A percentile compares a stretch with the other conserved stretches of the same genome.
phyloP scores from a whole-genome alignment of 495 filamentous ascomycete species.

The Pyronema domesticum region DNA sequence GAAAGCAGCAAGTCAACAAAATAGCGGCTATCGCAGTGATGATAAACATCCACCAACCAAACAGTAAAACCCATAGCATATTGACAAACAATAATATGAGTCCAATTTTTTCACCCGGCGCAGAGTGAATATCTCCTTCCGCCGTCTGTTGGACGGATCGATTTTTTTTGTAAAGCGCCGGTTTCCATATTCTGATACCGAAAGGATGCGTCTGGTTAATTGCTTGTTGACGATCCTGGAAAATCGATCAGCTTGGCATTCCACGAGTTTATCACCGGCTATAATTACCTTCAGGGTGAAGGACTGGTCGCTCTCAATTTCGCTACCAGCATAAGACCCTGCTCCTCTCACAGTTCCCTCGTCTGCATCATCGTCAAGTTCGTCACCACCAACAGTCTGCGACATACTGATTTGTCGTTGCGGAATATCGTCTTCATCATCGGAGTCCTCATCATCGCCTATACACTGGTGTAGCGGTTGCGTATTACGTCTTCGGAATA shows the following conservation, averaged over 20 bases:
- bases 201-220: conserved; percentile 99
- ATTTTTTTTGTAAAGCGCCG: conserved; percentile 91
- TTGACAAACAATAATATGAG: conserved; percentile 72
- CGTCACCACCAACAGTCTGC: conserved; percentile 21
- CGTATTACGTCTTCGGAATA: conserved; percentile 28
- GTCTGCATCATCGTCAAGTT: conserved; percentile 35
- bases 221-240: conserved; percentile 83
- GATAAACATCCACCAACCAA: conserved; percentile 93
- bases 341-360: conserved; percentile 27
- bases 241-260: conserved; percentile 31
- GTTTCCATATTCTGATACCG: conserved; percentile 97
- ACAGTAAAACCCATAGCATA: conserved; percentile 72
- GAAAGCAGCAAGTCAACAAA: conserved; percentile 63
- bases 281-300: conserved; percentile 34
- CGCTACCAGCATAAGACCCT: conserved; percentile 37
- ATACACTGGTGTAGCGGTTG: conserved; percentile 27
- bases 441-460: conserved; percentile 27
- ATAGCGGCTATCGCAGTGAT: conserved; percentile 54
- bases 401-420: conserved; percentile 4
- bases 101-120: conserved; percentile 75
- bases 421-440: conserved; percentile 20
- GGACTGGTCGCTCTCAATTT: conserved; percentile 50
- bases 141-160: conserved; percentile 90
- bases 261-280: neutral
- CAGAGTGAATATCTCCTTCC: conserved; percentile 92